These are phyloP conservation scores for Vaccinium vitisidaea DNA, from an alignment of 148 eudicot genomes.

Conservation along the genomic window DNA sequence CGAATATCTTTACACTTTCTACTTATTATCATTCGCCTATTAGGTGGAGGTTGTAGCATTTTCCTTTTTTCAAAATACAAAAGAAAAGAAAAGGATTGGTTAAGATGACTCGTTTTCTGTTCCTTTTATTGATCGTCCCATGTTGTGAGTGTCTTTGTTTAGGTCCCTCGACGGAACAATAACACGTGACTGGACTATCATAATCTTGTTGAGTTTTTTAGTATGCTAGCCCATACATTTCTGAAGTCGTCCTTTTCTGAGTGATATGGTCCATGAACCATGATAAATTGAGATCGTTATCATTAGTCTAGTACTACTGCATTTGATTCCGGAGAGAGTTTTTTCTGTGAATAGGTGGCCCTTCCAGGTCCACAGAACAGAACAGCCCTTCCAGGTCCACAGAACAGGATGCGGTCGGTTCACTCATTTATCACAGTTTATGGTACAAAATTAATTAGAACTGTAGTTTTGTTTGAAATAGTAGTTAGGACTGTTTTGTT, in stretches of 20 bases:
- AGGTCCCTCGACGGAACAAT: not conserved
- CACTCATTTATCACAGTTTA: not conserved
- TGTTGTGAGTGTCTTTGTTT: not conserved
- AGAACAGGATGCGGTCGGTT: not conserved
- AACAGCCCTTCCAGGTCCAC: not conserved
- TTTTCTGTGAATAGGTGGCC: no score
- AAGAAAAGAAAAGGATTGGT: not conserved
- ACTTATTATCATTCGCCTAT: no score
- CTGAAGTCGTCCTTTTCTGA: not conserved
- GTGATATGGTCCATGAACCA: not conserved
- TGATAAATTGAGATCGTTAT: not conserved
- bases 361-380: not conserved
- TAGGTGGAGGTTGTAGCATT: no score
- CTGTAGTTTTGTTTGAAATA: no score
- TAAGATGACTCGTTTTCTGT: not conserved
- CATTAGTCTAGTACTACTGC: not conserved
- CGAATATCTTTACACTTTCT: no score
- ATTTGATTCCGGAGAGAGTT: not conserved
- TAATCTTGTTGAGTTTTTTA: not conserved
- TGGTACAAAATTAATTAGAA: no score
- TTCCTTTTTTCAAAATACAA: not conserved
- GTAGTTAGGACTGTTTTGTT: not conserved
- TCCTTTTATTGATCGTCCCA: not conserved
- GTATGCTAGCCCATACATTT: not conserved
- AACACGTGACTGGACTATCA: not conserved